Percentiles rank a stretch among this genome's conserved stretches.
Conservation (phyloP, 768 basidiomycete genomes). For the Clathrus columnatus region DNA sequence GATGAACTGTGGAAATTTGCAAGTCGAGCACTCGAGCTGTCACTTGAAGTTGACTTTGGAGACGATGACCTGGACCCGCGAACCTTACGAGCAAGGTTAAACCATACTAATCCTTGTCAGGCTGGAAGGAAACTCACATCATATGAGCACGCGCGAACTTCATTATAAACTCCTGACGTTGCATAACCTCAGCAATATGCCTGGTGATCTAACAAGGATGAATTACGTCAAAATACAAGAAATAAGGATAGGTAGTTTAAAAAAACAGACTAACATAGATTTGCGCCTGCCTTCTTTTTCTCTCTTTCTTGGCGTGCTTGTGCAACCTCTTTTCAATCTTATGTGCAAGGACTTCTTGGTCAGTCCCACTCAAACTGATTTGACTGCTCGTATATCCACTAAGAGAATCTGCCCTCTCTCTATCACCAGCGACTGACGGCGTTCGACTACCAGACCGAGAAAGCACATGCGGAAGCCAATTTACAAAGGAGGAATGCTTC, state of each 20-base stretch:
- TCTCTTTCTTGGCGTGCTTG: constrained; percentile 32
- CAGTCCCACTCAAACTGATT: background rate
- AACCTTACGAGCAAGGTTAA: constrained; percentile 18
- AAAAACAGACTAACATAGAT: constrained; percentile 50
- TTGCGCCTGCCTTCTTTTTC: constrained; percentile 63
- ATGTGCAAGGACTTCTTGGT: background rate
- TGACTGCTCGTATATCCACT: background rate
- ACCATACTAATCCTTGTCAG: background rate
- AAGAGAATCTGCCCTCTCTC: background rate
- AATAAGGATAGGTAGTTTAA: too few relatives aligned
- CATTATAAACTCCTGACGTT: constrained; percentile 37
- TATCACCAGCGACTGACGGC: background rate
- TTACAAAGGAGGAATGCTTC: background rate
- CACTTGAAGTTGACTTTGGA: constrained; percentile 38
- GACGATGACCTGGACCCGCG: constrained; percentile 36
- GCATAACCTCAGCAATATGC: constrained; percentile 60
- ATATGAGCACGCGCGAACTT: constrained; percentile 36
- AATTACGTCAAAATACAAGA: background rate
- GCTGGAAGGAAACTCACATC: constrained; percentile 24
- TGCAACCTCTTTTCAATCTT: background rate
- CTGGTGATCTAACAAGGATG: constrained; percentile 51
- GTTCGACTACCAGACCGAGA: background rate
- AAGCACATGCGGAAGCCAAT: background rate
- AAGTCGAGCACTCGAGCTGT: constrained; percentile 37
- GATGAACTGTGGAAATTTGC: constrained; percentile 27